phyloP scores from a whole-genome alignment of 208 protist species.

The Leptomonas seymouri region DNA sequence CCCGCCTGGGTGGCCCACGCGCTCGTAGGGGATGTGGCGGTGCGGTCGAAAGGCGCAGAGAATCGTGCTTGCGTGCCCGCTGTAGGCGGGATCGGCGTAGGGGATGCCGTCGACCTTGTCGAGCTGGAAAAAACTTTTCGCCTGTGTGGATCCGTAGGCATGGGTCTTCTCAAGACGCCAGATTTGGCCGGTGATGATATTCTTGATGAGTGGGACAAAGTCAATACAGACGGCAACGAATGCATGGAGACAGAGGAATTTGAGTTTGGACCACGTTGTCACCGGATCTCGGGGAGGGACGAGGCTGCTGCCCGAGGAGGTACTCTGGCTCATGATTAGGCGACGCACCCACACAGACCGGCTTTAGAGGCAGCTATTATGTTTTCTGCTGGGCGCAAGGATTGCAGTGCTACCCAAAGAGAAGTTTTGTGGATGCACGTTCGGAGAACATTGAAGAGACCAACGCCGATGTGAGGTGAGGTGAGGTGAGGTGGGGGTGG shows the following conservation, averaged over 20 bases:
- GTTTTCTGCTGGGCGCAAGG: no score
- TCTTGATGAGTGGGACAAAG: slow-evolving; percentile 11
- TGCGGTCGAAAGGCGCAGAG: slow-evolving; percentile 61
- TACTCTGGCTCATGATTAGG: not conserved
- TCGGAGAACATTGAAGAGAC: not conserved
- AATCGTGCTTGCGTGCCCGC: slow-evolving; percentile 66
- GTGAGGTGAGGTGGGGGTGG: no score
- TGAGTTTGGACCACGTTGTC: slow-evolving; percentile 25
- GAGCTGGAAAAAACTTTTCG: slow-evolving; percentile 35
- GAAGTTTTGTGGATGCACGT: not conserved
- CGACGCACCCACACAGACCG: not conserved
- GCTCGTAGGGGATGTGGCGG: slow-evolving; percentile 43
- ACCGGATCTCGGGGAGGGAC: not conserved
- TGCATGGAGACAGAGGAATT: slow-evolving; percentile 35
- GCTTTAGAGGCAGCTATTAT: not conserved
- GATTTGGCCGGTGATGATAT: slow-evolving; percentile 4
- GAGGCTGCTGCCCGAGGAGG: not conserved
- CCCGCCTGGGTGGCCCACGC: slow-evolving; percentile 39
- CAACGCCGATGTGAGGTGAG: no score
- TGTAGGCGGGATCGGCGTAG: slow-evolving; percentile 59
- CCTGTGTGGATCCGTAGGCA: slow-evolving; percentile 11
- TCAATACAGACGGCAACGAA: slow-evolving; percentile 22
- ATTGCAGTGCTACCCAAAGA: no score
- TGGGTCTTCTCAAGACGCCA: not conserved
- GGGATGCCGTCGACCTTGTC: slow-evolving; percentile 19